Evolutionary conservation across 2,329 filamentous ascomycete species (phyloP), one percentile per base, ranked within the genome.

Genomic region (Allantophomopsis lycopodina): DNA sequence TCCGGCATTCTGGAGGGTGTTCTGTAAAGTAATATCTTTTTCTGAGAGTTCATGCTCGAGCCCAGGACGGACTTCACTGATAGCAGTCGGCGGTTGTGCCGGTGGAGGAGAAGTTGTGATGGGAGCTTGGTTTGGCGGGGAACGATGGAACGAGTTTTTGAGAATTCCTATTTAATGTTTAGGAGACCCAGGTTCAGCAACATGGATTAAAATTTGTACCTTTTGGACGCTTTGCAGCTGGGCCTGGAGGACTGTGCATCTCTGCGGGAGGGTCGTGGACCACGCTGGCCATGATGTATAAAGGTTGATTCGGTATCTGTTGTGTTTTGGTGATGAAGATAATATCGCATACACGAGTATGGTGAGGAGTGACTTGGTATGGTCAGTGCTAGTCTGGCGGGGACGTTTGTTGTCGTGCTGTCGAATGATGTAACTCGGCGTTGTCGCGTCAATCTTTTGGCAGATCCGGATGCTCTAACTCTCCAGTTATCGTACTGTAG

Each of bases 1-100:
- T 28, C 91, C 91, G 35, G 91, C 87, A 66, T 98, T 98, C 57
- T 84, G 77, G 45, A 95, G 76, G 1, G 91, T 98, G 63, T 98
- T 98, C 59, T 88, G 79, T 44, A 96, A 76, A 3, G 87, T 93
- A 51, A 95, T 69, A 56, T 96, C 91, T 63, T 93, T 91, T 48
- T 87, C 80, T 4, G 75, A 76, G 49, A 76, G 49, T 57, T 48
- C 49, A 41, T 44, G 49, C 43, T 43, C 42, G 38, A 45, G 40
- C 11, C 46, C 56, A 34, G 67, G 65, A 40, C 46, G 44, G 8
- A 28, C 23, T 39, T 44, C 55, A 41, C 50, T 23, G 47, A 57
- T 47, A 8, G 53, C 54, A 42, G 50, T 58, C 38, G 44, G 52
- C 17, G 57, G 54, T 7, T 44, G 48, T 14, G 46, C 21, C 36